Percentiles rank a stretch among this genome's conserved stretches.
These are phyloP conservation scores for Eucalyptus paniculata DNA, from an alignment of 345 rosid genomes.

Conservation along the genomic window DNA sequence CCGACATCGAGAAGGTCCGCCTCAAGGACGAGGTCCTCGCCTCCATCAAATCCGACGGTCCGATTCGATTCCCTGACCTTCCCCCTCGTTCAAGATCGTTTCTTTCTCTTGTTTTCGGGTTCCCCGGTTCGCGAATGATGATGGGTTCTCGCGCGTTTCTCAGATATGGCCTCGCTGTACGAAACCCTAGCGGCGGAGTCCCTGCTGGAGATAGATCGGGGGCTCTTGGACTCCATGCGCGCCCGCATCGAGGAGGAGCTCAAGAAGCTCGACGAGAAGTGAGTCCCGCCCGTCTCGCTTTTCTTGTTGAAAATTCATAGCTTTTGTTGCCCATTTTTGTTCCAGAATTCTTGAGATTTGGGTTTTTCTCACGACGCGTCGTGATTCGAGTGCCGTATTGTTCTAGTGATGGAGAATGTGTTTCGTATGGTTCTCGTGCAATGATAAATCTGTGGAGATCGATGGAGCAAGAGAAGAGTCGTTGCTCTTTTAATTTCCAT, in stretches of 20 bases:
- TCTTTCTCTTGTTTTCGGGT: background rate
- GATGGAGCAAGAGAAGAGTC: background rate
- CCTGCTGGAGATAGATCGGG: slow-evolving; percentile 59
- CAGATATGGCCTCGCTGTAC: slow-evolving; percentile 82
- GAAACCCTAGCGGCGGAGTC: slow-evolving; percentile 76
- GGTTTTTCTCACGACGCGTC: background rate
- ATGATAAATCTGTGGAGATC: background rate
- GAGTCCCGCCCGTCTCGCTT: slow-evolving; percentile 2
- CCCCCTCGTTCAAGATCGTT: background rate
- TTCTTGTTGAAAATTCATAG: background rate
- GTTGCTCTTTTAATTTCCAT: background rate
- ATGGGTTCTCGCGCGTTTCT: background rate
- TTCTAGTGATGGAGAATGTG: background rate
- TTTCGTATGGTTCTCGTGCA: background rate
- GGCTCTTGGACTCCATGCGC: slow-evolving; percentile 54
- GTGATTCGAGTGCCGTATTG: background rate
- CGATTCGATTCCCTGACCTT: background rate
- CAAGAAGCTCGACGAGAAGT: slow-evolving; percentile 92
- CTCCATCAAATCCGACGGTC: slow-evolving; percentile 61
- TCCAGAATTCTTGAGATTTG: background rate
- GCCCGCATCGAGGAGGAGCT: slow-evolving; percentile 66
- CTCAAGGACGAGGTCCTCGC: slow-evolving; percentile 80
- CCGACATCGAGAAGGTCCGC: slow-evolving; percentile 16
- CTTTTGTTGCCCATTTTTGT: background rate
- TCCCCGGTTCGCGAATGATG: background rate